Conservation (phyloP, 768 basidiomycete genomes). For the Boletus coccyginus region DNA sequence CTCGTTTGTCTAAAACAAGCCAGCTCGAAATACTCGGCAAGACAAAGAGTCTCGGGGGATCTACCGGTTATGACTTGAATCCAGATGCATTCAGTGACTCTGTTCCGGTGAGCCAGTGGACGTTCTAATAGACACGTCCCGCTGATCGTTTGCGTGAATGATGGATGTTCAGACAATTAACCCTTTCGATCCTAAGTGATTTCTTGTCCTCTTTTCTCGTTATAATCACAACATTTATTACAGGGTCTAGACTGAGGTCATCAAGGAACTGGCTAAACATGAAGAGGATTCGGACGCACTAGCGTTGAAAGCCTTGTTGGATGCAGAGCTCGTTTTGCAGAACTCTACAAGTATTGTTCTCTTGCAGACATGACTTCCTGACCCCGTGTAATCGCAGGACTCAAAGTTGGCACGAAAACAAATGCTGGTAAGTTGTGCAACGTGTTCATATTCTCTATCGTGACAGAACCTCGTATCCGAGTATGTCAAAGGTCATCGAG, state of each 20-base stretch:
- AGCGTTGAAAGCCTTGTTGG: background rate
- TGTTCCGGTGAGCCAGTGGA: background rate
- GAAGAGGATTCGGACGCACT: background rate
- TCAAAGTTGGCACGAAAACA: background rate
- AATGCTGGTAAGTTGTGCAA: background rate
- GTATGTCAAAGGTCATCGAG: background rate
- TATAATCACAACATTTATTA: background rate
- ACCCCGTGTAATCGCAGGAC: background rate
- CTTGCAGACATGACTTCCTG: background rate
- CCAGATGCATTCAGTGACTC: background rate
- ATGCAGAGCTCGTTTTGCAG: background rate
- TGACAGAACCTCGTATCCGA: background rate
- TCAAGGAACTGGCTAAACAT: background rate
- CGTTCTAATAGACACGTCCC: background rate
- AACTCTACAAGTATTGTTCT: background rate
- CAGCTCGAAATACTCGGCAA: background rate
- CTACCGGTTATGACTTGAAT: background rate
- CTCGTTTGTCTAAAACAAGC: background rate
- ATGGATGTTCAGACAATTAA: background rate
- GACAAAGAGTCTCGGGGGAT: slow-evolving; percentile 4
- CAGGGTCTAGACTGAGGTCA: background rate
- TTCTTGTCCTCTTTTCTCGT: background rate
- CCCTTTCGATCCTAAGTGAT: background rate
- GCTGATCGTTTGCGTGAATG: background rate
- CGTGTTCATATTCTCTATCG: background rate